Evolutionary conservation across 2,329 filamentous ascomycete genomes (phyloP).

Genomic region (Ilyonectria sp.): DNA sequence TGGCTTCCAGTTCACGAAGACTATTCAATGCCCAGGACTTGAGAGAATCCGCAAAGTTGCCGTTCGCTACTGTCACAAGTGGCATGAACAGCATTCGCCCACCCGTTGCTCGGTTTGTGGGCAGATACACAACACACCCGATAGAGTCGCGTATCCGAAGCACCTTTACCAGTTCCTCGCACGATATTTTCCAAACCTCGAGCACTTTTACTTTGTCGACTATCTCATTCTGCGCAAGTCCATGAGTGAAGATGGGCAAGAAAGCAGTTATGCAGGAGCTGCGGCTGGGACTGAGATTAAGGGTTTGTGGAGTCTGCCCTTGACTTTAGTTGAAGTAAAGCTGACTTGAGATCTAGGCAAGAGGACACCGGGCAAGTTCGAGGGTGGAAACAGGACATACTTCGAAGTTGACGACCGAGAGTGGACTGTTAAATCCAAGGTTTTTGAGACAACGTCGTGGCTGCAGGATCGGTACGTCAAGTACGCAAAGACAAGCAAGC

Average conservation of each 20-base stretch:
- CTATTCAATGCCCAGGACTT: conserved; percentile 48
- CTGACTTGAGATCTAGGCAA: conserved; percentile 33
- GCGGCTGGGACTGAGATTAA: background rate
- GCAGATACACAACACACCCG: conserved; percentile 46
- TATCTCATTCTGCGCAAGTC: conserved; percentile 56
- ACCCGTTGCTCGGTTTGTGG: conserved; percentile 54
- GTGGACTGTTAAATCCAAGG: conserved; percentile 56
- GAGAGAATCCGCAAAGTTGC: conserved; percentile 57
- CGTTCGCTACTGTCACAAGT: conserved; percentile 59
- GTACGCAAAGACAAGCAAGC: conserved; percentile 54
- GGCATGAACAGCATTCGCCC: conserved; percentile 51
- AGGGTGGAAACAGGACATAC: conserved; percentile 47
- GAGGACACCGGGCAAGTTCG: conserved; percentile 26
- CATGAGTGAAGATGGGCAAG: background rate
- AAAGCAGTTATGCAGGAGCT: background rate
- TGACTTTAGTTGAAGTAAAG: background rate
- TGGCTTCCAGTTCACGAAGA: conserved; percentile 46
- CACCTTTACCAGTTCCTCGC: conserved; percentile 63
- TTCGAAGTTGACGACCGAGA: conserved; percentile 52
- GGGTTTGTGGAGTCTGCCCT: conserved; percentile 25
- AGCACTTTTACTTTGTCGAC: conserved; percentile 62
- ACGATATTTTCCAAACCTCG: conserved; percentile 58
- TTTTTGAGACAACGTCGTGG: conserved; percentile 57
- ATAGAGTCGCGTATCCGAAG: conserved; percentile 52
- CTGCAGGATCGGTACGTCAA: conserved; percentile 55